Evolutionary conservation across 2,329 filamentous ascomycete species (phyloP).

Genomic region (Fusarium kyushuense): DNA sequence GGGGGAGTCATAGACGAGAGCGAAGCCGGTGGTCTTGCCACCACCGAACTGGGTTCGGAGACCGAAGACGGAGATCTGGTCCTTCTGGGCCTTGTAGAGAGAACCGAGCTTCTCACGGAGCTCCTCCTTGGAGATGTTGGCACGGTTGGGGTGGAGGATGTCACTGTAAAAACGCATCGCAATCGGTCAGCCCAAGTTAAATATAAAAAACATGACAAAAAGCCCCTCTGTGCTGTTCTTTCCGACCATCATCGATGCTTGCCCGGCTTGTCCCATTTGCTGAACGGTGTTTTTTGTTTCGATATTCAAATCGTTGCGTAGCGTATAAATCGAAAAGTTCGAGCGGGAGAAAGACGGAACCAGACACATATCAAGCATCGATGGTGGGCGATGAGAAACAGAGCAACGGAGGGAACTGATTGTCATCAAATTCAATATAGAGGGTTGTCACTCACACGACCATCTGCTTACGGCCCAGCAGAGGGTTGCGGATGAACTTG

Average conservation of each 20-base stretch:
- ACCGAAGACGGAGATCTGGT: conserved; percentile 97
- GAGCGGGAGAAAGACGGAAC: conserved; percentile 4
- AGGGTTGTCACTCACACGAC: conserved; percentile 83
- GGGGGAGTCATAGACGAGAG: conserved; percentile 96
- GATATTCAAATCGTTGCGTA: conserved; percentile 21
- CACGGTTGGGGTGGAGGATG: conserved; percentile 97
- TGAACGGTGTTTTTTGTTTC: background rate
- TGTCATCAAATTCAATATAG: conserved; percentile 31
- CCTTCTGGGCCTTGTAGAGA: conserved; percentile 98
- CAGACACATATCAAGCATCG: too few species aligned
- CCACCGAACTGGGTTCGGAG: conserved; percentile 99
- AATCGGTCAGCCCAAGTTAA: conserved; percentile 40
- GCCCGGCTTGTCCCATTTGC: conserved; percentile 22
- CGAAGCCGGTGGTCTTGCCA: conserved; percentile 99
- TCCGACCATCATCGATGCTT: conserved; percentile 17
- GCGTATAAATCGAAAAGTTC: conserved; percentile 20
- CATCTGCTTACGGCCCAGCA: conserved; percentile 99
- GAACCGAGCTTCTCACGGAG: conserved; percentile 93
- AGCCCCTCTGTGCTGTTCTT: background rate
- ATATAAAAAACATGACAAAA: background rate
- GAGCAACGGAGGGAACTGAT: conserved; percentile 10
- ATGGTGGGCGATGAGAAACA: conserved; percentile 22
- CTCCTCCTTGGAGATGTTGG: conserved; percentile 99
- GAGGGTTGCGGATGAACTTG: conserved; percentile 99
- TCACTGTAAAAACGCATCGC: conserved; percentile 72